Base-by-base conservation (phyloP, 495 filamentous ascomycete species). In the Staphylotrichum tortipilum region DNA sequence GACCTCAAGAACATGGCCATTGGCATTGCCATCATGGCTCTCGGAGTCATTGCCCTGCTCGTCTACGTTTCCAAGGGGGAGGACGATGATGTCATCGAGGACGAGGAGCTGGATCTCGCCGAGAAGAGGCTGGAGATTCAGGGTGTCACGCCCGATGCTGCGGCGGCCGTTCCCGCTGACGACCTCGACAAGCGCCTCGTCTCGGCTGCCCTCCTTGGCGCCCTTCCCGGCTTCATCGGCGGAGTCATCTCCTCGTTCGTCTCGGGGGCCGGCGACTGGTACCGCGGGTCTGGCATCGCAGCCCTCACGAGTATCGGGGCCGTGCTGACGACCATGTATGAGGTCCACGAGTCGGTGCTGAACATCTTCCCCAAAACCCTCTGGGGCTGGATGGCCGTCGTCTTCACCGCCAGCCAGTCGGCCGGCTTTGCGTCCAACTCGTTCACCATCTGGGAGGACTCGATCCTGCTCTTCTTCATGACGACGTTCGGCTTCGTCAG, bases 371-470 rank as follows among this genome's bases (percentile, higher is more conserved):
- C 91, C 0, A 79, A 61, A n/a, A 83, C 82, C 0, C 63, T 89
- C 44, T 97, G 90, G 91, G 86, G 88, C 15, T 88, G 87, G 82
- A 73, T 95, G 45, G 82, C 86, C 1, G 64, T 90, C 34, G 61
- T 90, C 22, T 87, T 95, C 55, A 91, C 89, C 0, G 63, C 87
- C 22, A 79, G 80, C 54, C 88, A 94, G 62, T 92, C 87, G 14
- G 68, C 87, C 54, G 91, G 90, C 31, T 97, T 96, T 66, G 92
- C 89, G 0, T 91, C 92, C 4, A 99, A 97, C 62, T 97, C 92
- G 2, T 99, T 89, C 67, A 97, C 91, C 5, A 95, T 99, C 53
- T 97, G 94, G 94, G 92, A 99, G 69, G 94, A 97, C 57, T 85
- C 89, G 15, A 95, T 94, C 38, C 74, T 94, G n/a, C 70, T 90